These are phyloP conservation scores for Bretschneidera sinensis DNA, from an alignment of 345 rosid genomes.

Conservation along the genomic window DNA sequence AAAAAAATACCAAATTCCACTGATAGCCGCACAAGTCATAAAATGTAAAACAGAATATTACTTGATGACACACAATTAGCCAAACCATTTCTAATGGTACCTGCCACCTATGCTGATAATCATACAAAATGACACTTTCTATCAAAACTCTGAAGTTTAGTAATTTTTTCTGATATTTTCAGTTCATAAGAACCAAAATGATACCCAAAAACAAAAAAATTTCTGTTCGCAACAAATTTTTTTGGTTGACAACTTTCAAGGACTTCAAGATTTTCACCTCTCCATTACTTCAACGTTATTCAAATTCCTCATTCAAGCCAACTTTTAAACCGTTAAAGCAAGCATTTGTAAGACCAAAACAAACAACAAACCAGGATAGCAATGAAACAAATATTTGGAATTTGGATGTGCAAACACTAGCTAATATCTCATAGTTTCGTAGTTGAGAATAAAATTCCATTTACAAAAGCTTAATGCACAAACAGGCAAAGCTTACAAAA, in stretches of 20 bases:
- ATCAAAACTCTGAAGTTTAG: too few relatives aligned
- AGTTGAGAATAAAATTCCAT: constrained; percentile 1
- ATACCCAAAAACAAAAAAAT: too few relatives aligned
- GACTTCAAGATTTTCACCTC: neutral
- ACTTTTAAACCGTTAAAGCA: neutral
- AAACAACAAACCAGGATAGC: neutral
- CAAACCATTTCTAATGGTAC: neutral
- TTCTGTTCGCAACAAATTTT: too few relatives aligned
- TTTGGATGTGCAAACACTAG: too few relatives aligned
- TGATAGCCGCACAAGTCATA: too few relatives aligned
- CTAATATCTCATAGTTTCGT: too few relatives aligned
- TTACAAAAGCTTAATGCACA: neutral
- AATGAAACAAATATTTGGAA: too few relatives aligned
- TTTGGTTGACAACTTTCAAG: too few relatives aligned
- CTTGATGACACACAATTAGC: neutral
- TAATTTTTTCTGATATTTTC: too few relatives aligned
- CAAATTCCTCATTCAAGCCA: too few relatives aligned
- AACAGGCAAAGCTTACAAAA: neutral
- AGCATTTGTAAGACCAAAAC: neutral
- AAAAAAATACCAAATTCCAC: too few relatives aligned
- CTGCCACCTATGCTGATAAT: neutral
- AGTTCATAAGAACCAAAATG: too few relatives aligned
- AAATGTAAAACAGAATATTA: neutral
- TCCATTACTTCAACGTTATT: neutral
- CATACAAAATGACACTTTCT: neutral